These are phyloP conservation scores for Capsella bursapastoris DNA, from an alignment of 345 rosid species.

Conservation along the genomic window DNA sequence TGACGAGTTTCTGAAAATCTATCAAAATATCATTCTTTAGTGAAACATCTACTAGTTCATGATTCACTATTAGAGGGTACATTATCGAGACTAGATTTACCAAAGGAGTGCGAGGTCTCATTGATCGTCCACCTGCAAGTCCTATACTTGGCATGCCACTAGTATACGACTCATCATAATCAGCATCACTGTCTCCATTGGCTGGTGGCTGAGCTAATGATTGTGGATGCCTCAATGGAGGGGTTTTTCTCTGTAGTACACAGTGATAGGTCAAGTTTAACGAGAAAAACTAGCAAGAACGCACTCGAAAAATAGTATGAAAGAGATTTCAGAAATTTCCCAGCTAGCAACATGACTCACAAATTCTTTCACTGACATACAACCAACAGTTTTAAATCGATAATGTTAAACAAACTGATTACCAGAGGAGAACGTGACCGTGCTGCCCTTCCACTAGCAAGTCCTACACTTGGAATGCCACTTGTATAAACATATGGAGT, in stretches of 20 bases:
- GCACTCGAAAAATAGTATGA: conserved; percentile 13
- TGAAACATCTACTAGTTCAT: neutral
- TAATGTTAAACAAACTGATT: neutral
- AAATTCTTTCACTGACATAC: conserved; percentile 15
- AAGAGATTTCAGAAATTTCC: neutral
- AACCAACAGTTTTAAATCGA: conserved; percentile 15
- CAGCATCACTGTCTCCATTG: conserved; percentile 49
- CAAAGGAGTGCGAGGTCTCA: conserved; percentile 53
- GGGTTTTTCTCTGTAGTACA: conserved; percentile 42
- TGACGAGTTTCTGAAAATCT: neutral
- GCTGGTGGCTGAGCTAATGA: conserved; percentile 31
- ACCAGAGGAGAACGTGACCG: conserved; percentile 53
- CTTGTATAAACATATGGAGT: conserved; percentile 37
- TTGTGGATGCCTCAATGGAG: conserved; percentile 45
- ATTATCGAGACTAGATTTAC: conserved; percentile 41
- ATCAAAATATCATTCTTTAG: conserved; percentile 2
- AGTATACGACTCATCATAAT: conserved; percentile 40
- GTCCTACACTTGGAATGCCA: conserved; percentile 51
- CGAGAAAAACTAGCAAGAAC: conserved; percentile 4
- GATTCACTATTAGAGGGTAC: neutral
- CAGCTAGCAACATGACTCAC: neutral
- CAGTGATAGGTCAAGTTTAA: conserved; percentile 13
- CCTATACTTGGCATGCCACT: conserved; percentile 53
- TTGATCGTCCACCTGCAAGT: conserved; percentile 58
- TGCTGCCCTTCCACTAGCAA: conserved; percentile 50